Evolutionary conservation across 2,329 filamentous ascomycete species (phyloP).

Genomic region (Cadophora malorum): DNA sequence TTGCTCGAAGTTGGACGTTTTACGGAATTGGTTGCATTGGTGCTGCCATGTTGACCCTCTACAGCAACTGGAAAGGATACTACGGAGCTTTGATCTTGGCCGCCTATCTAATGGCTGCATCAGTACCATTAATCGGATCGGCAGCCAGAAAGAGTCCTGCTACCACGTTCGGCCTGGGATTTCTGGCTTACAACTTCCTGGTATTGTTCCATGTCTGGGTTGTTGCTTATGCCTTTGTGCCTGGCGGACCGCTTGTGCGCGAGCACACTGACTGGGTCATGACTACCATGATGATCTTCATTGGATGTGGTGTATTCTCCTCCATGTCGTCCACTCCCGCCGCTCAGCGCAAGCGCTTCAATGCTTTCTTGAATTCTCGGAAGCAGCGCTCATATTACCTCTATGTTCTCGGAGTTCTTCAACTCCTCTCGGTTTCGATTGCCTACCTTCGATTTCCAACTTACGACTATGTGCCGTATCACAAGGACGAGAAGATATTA

Average conservation of each 20-base stretch:
- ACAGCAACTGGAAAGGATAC: constrained; percentile 86
- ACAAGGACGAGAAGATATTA: constrained; percentile 83
- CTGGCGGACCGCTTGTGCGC: constrained; percentile 87
- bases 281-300: constrained; percentile 80
- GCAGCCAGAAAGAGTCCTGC: constrained; percentile 80
- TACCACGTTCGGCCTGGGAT: constrained; percentile 84
- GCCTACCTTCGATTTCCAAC: constrained; percentile 92
- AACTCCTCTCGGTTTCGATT: constrained; percentile 79
- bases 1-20: constrained; percentile 79
- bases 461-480: constrained; percentile 90
- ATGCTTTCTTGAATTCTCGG: constrained; percentile 52
- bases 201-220: constrained; percentile 99
- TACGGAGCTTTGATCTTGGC: constrained; percentile 80
- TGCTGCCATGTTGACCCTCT: constrained; percentile 77
- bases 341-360: constrained; percentile 44
- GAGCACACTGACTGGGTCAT: constrained; percentile 98
- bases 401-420: constrained; percentile 75
- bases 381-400: constrained; percentile 68
- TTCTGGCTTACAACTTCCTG: constrained; percentile 90
- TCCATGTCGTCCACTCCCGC: constrained; percentile 54
- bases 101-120: constrained; percentile 81
- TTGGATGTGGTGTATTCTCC: constrained; percentile 86
- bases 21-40: constrained; percentile 81
- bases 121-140: constrained; percentile 75
- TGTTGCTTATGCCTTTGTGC: constrained; percentile 97